Percentiles rank a stretch among this genome's conserved stretches.
Evolutionary conservation across 768 basidiomycete genomes (phyloP).

Genomic region (Collybia mongolica): DNA sequence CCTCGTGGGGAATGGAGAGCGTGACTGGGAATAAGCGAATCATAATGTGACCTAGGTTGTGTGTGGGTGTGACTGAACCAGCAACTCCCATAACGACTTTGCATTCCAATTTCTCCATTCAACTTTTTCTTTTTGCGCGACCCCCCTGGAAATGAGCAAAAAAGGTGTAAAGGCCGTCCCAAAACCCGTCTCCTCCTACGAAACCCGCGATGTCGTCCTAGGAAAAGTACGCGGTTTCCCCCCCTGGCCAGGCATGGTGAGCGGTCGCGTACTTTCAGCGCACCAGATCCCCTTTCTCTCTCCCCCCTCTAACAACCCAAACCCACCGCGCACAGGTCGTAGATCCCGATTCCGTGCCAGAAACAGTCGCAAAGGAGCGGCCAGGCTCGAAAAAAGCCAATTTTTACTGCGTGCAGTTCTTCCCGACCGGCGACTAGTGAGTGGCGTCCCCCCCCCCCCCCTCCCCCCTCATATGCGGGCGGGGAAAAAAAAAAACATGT

Average conservation of each 20-base stretch:
- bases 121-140: background rate
- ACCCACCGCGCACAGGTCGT: too few relatives aligned
- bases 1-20: too few relatives aligned
- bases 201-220: slow-evolving; percentile 81
- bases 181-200: slow-evolving; percentile 51
- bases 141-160: slow-evolving; percentile 41
- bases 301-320: background rate
- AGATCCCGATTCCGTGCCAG: slow-evolving; percentile 66
- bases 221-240: slow-evolving; percentile 94
- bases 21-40: too few relatives aligned
- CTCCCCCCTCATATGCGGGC: too few relatives aligned
- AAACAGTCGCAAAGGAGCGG: slow-evolving; percentile 63
- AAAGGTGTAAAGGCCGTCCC: slow-evolving; percentile 43
- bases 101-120: background rate
- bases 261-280: slow-evolving; percentile 32
- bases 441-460: slow-evolving; percentile 45
- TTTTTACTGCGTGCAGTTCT: slow-evolving; percentile 78
- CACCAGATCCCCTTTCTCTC: background rate
- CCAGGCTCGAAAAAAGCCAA: slow-evolving; percentile 70
- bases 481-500: too few relatives aligned
- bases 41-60: too few relatives aligned
- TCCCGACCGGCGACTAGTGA: slow-evolving; percentile 92
- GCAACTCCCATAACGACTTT: too few relatives aligned
- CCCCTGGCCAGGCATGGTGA: slow-evolving; percentile 92
- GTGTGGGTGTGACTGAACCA: background rate